Evolutionary conservation across 192 early-diverging fungal species (phyloP), one percentile per base, ranked within the genome.

Genomic region (Oehlia diaphana): DNA sequence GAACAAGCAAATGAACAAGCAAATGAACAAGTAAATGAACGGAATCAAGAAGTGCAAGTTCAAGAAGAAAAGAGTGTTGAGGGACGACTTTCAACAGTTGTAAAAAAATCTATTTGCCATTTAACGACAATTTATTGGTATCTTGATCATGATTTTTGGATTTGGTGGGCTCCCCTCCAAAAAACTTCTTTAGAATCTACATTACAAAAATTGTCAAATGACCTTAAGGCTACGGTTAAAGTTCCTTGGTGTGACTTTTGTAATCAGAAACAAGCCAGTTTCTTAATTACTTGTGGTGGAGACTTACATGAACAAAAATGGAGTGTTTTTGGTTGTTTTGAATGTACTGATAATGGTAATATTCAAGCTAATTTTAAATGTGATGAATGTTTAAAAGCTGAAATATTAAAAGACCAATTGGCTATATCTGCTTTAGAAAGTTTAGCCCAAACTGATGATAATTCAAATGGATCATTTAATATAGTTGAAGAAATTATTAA

Each of bases 181-280:
- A 44, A 70, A 70, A 8, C 4, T 42, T 3, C 33, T n/a, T 39
- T 70, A 19, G 68, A 70, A 44, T n/a, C 4, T 39, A 21, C 8
- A n/a, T 70, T 70, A 42, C 14, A 42, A 70, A 70, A 42, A 39
- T 42, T 70, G 19, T 39, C 68, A n/a, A 70, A 42, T 42, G 39
- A 70, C 23, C 39, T n/a, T n/a, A 35, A 42, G 2, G 68, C 68
- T 12, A n/a, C 37, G 9, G 21, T 70, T 42, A 33, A 70, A 70
- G 68, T 70, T 12, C 68, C 68, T 9, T 70, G 68, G 68, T 70
- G 68, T 39, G 68, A 70, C 23, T 42, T 70, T 44, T 70, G 68
- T 70, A 70, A 70, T 39, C 33, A 44, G 39, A 31, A 39, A 42
- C 4, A 16, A n/a, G 68, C 68, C 9, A n/a, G 21, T n/a, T 44